phyloP scores from a whole-genome alignment of 108 stramenopile species.

The Skeletonema potamos region DNA sequence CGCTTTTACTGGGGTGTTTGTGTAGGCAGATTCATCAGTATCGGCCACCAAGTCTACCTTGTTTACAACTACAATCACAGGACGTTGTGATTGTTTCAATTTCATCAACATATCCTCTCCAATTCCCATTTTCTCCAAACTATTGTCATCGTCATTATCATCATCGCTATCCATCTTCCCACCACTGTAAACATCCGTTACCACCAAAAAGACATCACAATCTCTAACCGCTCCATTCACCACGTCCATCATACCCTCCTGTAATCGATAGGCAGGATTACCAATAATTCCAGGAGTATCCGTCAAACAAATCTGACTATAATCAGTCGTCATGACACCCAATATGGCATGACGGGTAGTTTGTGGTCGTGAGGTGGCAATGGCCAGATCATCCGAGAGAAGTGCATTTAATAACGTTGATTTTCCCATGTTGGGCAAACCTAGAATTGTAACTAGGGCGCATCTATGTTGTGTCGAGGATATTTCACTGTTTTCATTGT shows the following conservation, averaged over 20 bases:
- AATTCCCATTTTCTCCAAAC: conserved; percentile 12
- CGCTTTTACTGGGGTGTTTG: conserved; percentile 21
- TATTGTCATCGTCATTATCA: conserved; percentile 6
- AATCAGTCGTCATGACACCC: conserved; percentile 72
- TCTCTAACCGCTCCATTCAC: conserved; percentile 68
- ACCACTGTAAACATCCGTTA: conserved; percentile 82
- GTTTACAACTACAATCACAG: conserved; percentile 86
- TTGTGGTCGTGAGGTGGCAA: conserved; percentile 84
- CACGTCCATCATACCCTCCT: conserved; percentile 89
- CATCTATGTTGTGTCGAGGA: conserved; percentile 35
- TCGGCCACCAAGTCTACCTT: conserved; percentile 80
- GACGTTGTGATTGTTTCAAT: conserved; percentile 46
- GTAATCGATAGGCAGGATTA: conserved; percentile 79
- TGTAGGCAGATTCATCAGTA: conserved; percentile 10
- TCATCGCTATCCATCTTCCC: conserved; percentile 40
- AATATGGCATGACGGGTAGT: conserved; percentile 91
- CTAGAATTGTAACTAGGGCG: conserved; percentile 71
- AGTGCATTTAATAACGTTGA: conserved; percentile 87
- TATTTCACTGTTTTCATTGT: background rate
- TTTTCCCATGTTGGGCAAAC: conserved; percentile 95
- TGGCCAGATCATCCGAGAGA: conserved; percentile 71
- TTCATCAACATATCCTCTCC: conserved; percentile 55
- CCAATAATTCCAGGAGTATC: conserved; percentile 92
- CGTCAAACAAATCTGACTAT: conserved; percentile 77
- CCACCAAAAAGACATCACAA: conserved; percentile 78